Base-by-base conservation (phyloP, 305 asterid genomes). In the Rubia occidens region DNA sequence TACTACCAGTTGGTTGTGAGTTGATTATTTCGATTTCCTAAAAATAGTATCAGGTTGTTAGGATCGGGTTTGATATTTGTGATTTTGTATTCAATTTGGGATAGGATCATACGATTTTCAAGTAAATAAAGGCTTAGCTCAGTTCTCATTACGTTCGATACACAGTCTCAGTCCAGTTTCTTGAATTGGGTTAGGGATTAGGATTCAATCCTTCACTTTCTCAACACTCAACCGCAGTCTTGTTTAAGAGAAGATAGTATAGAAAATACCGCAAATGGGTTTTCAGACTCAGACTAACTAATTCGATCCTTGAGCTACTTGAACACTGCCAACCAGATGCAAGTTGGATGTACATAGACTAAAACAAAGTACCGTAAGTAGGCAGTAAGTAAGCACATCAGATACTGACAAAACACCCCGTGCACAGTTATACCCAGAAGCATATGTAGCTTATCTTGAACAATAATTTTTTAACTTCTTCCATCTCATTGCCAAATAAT, bases 261-360 rank as follows among this genome's bases (percentile, higher is more conserved):
- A 53, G 24, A 53, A 15, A 53, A 53, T 53, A 7, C 2, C 6
- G 21, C 59, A 54, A n/a, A 1, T 0, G 2, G 24, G 24, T n/a
- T n/a, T 54, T 54, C 60, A 54, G 26, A 54, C 24, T 15, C 10
- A 54, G 8, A 54, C 60, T 54, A 54, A n/a, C 60, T n/a, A 55
- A 18, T n/a, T 5, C n/a, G 29, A 55, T 55, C 29, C 60, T 20
- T 6, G 51, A 44, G 11, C 51, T 11, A 44, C 51, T 44, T 44
- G 26, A 7, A n/a, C 26, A 55, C 29, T n/a, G 26, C 24, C 21
- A 54, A 54, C 24, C 4, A 18, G 21, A 17, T 54, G 21, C 60
- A n/a, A 54, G 60, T 54, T 54, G 60, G 60, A 55, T n/a, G 60
- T 20, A 21, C n/a, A 55, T 17, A 55, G 60, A 55, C 60, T 18